phyloP scores from a whole-genome alignment of 2,329 filamentous ascomycete genomes.

The Scytalidium sp. region DNA sequence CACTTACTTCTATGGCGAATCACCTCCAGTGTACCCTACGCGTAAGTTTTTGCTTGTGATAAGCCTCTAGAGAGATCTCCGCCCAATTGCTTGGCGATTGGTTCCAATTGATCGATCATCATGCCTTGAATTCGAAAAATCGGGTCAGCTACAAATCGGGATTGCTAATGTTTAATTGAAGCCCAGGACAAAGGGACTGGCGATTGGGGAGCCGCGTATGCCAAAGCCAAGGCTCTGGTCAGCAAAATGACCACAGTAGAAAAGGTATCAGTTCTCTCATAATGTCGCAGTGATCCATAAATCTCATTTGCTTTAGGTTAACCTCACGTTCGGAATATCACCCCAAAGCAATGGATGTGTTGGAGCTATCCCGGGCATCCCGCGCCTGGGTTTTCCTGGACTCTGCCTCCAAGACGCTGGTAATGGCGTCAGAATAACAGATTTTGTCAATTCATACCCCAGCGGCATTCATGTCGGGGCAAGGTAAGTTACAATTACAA shows the following conservation, averaged over 20 bases:
- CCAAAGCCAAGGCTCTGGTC: slow-evolving; percentile 64
- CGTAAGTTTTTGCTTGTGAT: background rate
- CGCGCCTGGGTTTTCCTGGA: slow-evolving; percentile 19
- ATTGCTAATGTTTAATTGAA: background rate
- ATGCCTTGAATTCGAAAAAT: no score
- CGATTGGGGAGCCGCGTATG: slow-evolving; percentile 64
- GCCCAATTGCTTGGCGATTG: no score
- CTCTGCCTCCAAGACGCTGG: slow-evolving; percentile 25
- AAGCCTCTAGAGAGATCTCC: background rate
- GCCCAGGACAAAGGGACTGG: background rate
- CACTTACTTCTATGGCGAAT: background rate
- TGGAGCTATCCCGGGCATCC: slow-evolving; percentile 19
- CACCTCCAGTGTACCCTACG: background rate
- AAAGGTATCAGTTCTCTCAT: no score
- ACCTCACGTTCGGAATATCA: no score
- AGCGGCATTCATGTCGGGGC: slow-evolving; percentile 61
- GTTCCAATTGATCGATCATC: no score
- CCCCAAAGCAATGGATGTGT: slow-evolving; percentile 15
- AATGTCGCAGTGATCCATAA: no score
- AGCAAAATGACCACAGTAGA: slow-evolving; percentile 73
- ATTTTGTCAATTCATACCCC: slow-evolving; percentile 63
- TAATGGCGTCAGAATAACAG: slow-evolving; percentile 31
- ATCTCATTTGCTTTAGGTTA: no score
- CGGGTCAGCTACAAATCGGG: no score
- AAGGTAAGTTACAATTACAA: no score